Evolutionary conservation across 306 rosid species (phyloP).

Genomic region (Betula pendula): DNA sequence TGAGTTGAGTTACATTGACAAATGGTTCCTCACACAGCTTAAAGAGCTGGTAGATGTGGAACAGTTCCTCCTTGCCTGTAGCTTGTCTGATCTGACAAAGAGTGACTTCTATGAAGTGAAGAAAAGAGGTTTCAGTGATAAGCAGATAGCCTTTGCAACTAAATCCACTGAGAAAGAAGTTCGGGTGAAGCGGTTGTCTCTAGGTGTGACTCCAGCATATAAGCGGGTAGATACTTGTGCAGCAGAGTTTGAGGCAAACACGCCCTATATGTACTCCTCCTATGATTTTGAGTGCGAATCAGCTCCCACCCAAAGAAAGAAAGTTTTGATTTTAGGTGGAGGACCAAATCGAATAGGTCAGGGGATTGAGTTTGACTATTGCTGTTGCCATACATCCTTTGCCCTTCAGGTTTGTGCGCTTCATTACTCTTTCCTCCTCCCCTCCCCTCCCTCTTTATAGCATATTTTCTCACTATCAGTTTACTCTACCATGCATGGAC

Average conservation of each 20-base stretch:
- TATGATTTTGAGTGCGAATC: constrained; percentile 98
- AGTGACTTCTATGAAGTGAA: constrained; percentile 82
- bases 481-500: not conserved
- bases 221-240: constrained; percentile 99
- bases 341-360: constrained; percentile 99
- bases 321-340: constrained; percentile 94
- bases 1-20: constrained; percentile 79
- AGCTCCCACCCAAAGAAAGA: constrained; percentile 75
- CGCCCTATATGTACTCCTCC: constrained; percentile 98
- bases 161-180: constrained; percentile 81
- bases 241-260: constrained; percentile 98
- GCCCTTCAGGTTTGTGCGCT: constrained; percentile 75
- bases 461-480: not conserved
- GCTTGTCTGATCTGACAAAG: constrained; percentile 60
- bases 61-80: constrained; percentile 60
- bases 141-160: constrained; percentile 91
- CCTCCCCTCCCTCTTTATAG: not conserved
- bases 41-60: constrained; percentile 87
- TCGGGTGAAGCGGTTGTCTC: constrained; percentile 57
- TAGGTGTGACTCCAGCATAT: constrained; percentile 77
- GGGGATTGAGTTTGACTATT: constrained; percentile 99
- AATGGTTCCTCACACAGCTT: constrained; percentile 90
- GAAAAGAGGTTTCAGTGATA: constrained; percentile 95
- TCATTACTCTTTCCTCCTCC: constrained; percentile 11
- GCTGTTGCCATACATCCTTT: constrained; percentile 95